Conservation (phyloP, 768 basidiomycete genomes). For the Hericium alpestre region DNA sequence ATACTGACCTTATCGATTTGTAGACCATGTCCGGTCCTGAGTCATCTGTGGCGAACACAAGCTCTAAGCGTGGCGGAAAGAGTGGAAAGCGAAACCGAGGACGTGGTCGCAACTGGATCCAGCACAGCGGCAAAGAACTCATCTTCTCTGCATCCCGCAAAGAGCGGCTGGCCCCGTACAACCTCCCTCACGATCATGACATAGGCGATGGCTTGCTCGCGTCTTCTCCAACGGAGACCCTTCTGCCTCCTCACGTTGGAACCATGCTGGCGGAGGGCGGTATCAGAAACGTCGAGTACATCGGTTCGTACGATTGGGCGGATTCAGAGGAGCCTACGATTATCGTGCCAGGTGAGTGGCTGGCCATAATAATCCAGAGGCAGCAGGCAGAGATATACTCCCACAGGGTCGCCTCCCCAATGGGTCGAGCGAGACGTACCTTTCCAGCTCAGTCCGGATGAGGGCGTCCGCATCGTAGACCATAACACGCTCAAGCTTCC, state of each 20-base stretch:
- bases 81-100: no score
- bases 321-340: conserved; percentile 17
- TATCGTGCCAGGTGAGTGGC: conserved; percentile 19
- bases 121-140: background rate
- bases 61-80: no score
- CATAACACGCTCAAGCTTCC: conserved; percentile 43
- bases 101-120: no score
- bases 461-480: conserved; percentile 39
- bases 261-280: background rate
- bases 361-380: background rate
- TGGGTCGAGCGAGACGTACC: conserved; percentile 44
- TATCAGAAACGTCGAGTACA: conserved; percentile 14
- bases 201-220: background rate
- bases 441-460: conserved; percentile 44
- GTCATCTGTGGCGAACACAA: no score
- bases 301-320: conserved; percentile 24
- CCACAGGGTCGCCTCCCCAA: conserved; percentile 46
- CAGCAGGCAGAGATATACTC: background rate
- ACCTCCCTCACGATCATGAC: background rate
- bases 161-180: background rate
- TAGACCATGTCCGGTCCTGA: no score
- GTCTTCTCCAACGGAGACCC: background rate
- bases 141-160: background rate
- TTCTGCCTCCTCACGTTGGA: background rate
- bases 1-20: no score